Percentiles rank a stretch among this genome's conserved stretches.
Evolutionary conservation across 169 alveolate species (phyloP).

Genomic region (Eimeria maxima): DNA sequence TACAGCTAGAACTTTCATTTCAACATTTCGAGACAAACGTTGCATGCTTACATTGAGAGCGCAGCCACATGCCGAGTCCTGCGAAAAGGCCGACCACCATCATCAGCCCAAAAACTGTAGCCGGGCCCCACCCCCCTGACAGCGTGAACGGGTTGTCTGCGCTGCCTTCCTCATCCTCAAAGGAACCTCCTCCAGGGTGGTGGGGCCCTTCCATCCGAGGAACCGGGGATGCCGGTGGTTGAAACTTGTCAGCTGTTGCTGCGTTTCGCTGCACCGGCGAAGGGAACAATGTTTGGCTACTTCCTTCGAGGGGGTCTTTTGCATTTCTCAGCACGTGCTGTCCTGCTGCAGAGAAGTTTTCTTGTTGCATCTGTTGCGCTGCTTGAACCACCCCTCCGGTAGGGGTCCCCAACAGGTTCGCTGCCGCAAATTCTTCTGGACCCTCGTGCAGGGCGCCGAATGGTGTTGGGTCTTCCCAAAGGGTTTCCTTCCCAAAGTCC

Average conservation of each 20-base stretch:
- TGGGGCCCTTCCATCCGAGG: not conserved
- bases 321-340: too few relatives aligned
- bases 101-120: not conserved
- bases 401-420: not conserved
- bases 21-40: too few relatives aligned
- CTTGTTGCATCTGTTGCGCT: not conserved
- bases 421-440: not conserved
- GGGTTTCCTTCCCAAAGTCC: not conserved
- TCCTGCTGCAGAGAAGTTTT: not conserved
- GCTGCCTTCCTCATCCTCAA: not conserved
- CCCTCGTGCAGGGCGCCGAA: not conserved
- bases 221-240: not conserved
- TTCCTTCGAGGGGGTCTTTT: not conserved
- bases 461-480: not conserved
- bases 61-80: not conserved
- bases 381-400: not conserved
- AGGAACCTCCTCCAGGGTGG: not conserved
- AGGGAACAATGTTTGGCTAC: not conserved
- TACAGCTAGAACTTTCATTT: not conserved
- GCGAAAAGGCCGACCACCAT: not conserved
- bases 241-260: not conserved
- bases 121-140: not conserved
- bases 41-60: not conserved
- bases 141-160: not conserved
- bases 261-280: not conserved